Evolutionary conservation across 2,329 filamentous ascomycete genomes (phyloP).

Genomic region (Corinectria fuckeliana): DNA sequence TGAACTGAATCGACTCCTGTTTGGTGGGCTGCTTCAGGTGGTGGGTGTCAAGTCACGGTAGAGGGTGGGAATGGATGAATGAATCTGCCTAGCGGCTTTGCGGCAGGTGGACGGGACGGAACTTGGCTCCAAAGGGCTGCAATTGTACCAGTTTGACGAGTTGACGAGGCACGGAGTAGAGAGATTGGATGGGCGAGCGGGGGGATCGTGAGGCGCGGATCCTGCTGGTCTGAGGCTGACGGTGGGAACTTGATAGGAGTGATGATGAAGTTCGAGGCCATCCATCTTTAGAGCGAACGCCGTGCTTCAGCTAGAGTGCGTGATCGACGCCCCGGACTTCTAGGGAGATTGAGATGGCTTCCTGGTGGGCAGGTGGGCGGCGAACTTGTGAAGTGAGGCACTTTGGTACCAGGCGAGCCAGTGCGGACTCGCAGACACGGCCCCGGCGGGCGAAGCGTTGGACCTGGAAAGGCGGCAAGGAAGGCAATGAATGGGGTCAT

Average conservation of each 20-base stretch:
- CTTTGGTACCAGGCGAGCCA: slow-evolving; percentile 34
- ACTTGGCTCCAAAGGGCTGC: background rate
- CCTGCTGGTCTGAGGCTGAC: slow-evolving; percentile 8
- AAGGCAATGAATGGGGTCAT: slow-evolving; percentile 18
- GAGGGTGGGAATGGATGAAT: slow-evolving; percentile 8
- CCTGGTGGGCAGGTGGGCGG: no score
- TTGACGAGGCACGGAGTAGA: background rate
- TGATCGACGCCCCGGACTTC: slow-evolving; percentile 38
- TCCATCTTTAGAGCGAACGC: slow-evolving; percentile 20
- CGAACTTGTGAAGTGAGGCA: slow-evolving; percentile 27
- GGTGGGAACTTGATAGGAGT: background rate
- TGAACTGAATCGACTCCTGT: slow-evolving; percentile 32
- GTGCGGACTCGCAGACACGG: slow-evolving; percentile 26
- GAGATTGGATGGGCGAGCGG: background rate
- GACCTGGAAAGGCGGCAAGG: slow-evolving; percentile 6
- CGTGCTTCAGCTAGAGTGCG: slow-evolving; percentile 38
- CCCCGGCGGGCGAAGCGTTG: background rate
- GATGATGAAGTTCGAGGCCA: background rate
- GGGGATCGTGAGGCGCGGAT: background rate
- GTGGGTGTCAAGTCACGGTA: slow-evolving; percentile 5
- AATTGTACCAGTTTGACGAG: background rate
- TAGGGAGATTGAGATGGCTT: slow-evolving; percentile 28
- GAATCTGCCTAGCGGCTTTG: slow-evolving; percentile 19
- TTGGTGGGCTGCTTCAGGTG: slow-evolving; percentile 23
- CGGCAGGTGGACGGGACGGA: slow-evolving; percentile 7